phyloP scores from a whole-genome alignment of 768 basidiomycete species.

The Mycena venus region DNA sequence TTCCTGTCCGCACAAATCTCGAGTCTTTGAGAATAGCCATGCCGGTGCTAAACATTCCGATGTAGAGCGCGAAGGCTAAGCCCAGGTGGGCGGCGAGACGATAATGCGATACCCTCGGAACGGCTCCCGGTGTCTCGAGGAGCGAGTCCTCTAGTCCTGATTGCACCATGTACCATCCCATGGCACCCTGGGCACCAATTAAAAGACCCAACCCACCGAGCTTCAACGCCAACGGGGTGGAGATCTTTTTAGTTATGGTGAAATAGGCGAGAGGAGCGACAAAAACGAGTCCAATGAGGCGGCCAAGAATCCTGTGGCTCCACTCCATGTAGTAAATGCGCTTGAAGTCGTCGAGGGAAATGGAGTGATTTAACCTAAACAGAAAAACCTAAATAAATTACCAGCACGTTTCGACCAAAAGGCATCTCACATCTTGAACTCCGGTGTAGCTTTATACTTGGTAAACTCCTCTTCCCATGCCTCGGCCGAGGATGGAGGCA shows the following conservation, averaged over 20 bases:
- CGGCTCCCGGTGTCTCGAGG: constrained; percentile 83
- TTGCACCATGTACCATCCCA: constrained; percentile 99
- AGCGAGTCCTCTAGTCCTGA: constrained; percentile 91
- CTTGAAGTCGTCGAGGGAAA: constrained; percentile 93
- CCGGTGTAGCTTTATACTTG: constrained; percentile 95
- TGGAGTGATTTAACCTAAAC: constrained; percentile 87
- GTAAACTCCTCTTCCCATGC: constrained; percentile 93
- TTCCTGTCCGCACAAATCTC: constrained; percentile 71
- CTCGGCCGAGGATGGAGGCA: constrained; percentile 82
- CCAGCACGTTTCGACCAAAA: not conserved
- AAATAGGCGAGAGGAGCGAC: constrained; percentile 90
- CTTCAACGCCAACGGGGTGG: constrained; percentile 70
- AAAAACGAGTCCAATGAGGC: constrained; percentile 86
- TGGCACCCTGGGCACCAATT: constrained; percentile 90
- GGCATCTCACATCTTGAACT: constrained; percentile 87
- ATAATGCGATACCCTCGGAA: constrained; percentile 97
- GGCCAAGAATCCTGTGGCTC: constrained; percentile 94
- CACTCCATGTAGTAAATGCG: constrained; percentile 99
- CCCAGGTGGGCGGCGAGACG: constrained; percentile 94
- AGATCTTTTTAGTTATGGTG: constrained; percentile 75
- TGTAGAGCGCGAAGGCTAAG: constrained; percentile 92
- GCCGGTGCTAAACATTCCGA: constrained; percentile 90
- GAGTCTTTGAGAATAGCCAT: constrained; percentile 84
- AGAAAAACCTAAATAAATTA: constrained; percentile 9
- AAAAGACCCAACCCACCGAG: constrained; percentile 82